Conservation (phyloP, 129 eudicot genomes). For the Chrysanthemum lavandulifolium region DNA sequence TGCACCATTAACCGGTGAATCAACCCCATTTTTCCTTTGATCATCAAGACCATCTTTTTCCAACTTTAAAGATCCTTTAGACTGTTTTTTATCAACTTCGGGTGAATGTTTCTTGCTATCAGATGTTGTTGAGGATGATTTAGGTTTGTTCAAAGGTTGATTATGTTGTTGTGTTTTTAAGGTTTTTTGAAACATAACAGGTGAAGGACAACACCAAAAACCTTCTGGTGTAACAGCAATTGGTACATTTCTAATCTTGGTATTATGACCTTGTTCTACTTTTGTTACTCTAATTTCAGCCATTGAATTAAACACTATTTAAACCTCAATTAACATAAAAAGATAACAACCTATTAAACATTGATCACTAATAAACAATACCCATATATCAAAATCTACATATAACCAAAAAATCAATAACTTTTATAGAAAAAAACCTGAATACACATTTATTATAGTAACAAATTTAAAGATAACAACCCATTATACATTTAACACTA, state of each 20-base stretch:
- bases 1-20: conserved; percentile 43
- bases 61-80: conserved; percentile 39
- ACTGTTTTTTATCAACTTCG: conserved; percentile 47
- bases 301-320: conserved; percentile 39
- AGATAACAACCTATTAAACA: conserved; percentile 17
- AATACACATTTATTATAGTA: too few relatives aligned
- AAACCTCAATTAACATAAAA: conserved; percentile 28
- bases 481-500: too few relatives aligned
- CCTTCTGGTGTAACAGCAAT: conserved; percentile 98
- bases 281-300: conserved; percentile 71
- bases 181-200: conserved; percentile 83
- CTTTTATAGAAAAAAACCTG: neutral
- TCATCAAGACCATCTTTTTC: conserved; percentile 41
- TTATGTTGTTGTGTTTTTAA: conserved; percentile 46
- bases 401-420: conserved; percentile 10
- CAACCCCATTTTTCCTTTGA: conserved; percentile 32
- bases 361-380: neutral
- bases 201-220: conserved; percentile 99
- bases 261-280: conserved; percentile 41
- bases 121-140: conserved; percentile 34
- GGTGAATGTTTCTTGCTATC: conserved; percentile 61
- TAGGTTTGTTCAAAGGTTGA: conserved; percentile 59
- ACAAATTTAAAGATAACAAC: too few relatives aligned
- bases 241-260: conserved; percentile 89
- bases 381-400: neutral